Evolutionary conservation across 2,329 filamentous ascomycete species (phyloP).

Genomic region (Coleophoma cylindrospora): DNA sequence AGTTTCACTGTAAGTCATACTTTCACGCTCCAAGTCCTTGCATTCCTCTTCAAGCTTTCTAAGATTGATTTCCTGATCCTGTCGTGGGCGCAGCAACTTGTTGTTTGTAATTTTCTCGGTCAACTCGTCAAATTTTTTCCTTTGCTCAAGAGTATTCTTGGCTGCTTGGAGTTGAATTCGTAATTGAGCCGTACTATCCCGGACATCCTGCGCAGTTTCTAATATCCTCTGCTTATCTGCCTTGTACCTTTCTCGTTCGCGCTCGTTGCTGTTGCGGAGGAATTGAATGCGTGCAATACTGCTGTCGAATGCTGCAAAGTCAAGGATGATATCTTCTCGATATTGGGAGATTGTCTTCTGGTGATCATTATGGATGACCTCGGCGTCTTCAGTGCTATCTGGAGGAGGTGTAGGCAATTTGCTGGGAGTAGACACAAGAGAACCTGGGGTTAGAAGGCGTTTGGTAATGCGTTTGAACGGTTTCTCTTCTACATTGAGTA

Average conservation of each 20-base stretch:
- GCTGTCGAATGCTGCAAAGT: conserved; percentile 84
- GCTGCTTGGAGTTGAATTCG: conserved; percentile 72
- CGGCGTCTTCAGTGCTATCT: conserved; percentile 40
- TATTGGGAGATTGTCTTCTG: conserved; percentile 56
- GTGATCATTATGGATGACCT: conserved; percentile 38
- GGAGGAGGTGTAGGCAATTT: conserved; percentile 63
- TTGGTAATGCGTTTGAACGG: conserved; percentile 87
- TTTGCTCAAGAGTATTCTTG: conserved; percentile 67
- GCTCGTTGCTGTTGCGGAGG: conserved; percentile 74
- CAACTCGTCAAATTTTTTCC: conserved; percentile 83
- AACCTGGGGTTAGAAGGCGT: conserved; percentile 65
- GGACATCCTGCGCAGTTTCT: conserved; percentile 71
- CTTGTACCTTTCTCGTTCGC: conserved; percentile 79
- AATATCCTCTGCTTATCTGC: conserved; percentile 76
- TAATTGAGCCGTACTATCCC: conserved; percentile 67
- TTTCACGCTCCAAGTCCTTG: conserved; percentile 78
- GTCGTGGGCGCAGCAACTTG: conserved; percentile 72
- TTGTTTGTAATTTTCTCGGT: conserved; percentile 84
- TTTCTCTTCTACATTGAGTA: conserved; percentile 86
- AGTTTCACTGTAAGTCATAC: conserved; percentile 71
- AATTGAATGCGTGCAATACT: conserved; percentile 86
- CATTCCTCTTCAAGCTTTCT: conserved; percentile 86
- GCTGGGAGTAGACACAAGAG: conserved; percentile 51
- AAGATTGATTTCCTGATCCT: conserved; percentile 74
- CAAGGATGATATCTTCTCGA: conserved; percentile 77